Base-by-base conservation (phyloP, 208 protist species). In the Herpetomonas samuelpessoai region DNA sequence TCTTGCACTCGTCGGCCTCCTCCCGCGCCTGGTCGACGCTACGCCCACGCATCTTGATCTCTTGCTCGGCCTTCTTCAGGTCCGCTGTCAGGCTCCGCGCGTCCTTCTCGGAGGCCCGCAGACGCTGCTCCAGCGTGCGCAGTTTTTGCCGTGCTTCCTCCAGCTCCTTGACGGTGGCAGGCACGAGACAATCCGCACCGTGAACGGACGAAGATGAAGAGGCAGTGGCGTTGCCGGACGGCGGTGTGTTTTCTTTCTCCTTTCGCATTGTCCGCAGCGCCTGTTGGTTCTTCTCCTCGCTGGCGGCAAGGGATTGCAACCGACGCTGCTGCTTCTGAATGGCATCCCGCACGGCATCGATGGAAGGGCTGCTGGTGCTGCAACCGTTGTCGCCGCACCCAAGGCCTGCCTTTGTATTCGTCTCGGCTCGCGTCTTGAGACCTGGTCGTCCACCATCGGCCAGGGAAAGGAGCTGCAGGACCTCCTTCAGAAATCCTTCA, bases 331-430 rank as follows among this genome's bases (percentile, higher is more conserved):
- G 60, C 46, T 70, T 61, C 66, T 76, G 68, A 21, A 70, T 64
- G 2, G 64, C 75, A 19, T 79, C 71, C 1, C 79, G 79, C 38
- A 86, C 65, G 26, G 48, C 44, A 28, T 76, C 75, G 57, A 81
- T 64, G 12, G 68, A 59, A 2, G 62, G 48, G 2, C 25, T 62
- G 6, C 18, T 54, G 4, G 9, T 19, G 18, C 9, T 6, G 6
- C n/a, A 16, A 27, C 27, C 4, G 16, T 60, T 57, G 2, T 21
- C n/a, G 57, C 31, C 44, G 60, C 22, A 31, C 41, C 39, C 48
- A 18, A 22, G 12, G 1, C 18, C 7, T 14, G 26, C 28, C 28
- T 28, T 52, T 12, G 1, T 3, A 26, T 81, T 73, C 0, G 46
- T 28, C 35, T 74, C 54, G n/a, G 12, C 35, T 14, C 35, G 6